phyloP scores from a whole-genome alignment of 176 grass and related monocot species.

The Microstegium vimineum region DNA sequence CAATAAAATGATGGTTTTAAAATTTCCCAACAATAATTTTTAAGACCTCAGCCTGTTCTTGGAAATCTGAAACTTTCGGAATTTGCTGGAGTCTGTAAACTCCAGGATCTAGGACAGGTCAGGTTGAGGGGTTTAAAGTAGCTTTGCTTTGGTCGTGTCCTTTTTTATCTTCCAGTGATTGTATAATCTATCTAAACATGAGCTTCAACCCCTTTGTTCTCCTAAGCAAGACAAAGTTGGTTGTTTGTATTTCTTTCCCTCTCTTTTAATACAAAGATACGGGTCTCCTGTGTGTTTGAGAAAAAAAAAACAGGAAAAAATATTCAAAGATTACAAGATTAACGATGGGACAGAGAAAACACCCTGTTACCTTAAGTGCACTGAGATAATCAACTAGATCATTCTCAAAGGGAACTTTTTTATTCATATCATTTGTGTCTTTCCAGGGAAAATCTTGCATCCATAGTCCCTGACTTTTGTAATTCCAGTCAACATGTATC shows the following conservation, averaged over 20 bases:
- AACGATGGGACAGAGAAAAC: conserved; percentile 2
- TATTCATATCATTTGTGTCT: conserved; percentile 45
- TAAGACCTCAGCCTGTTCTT: neutral
- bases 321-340: neutral
- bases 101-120: neutral
- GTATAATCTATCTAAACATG: neutral
- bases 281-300: neutral
- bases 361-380: conserved; percentile 63
- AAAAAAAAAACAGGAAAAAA: neutral
- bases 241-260: neutral
- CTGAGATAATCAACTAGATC: conserved; percentile 89
- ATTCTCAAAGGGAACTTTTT: conserved; percentile 62
- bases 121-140: neutral
- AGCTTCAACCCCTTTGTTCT: neutral
- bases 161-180: neutral
- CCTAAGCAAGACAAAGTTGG: neutral
- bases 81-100: neutral
- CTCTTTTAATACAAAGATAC: neutral
- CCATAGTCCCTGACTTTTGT: conserved; percentile 95
- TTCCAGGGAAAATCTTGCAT: conserved; percentile 98
- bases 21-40: neutral
- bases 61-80: neutral
- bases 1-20: neutral
- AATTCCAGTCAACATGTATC: conserved; percentile 96
- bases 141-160: neutral